Conservation (phyloP, 345 rosid species). For the Xanthoceras sorbifolium region DNA sequence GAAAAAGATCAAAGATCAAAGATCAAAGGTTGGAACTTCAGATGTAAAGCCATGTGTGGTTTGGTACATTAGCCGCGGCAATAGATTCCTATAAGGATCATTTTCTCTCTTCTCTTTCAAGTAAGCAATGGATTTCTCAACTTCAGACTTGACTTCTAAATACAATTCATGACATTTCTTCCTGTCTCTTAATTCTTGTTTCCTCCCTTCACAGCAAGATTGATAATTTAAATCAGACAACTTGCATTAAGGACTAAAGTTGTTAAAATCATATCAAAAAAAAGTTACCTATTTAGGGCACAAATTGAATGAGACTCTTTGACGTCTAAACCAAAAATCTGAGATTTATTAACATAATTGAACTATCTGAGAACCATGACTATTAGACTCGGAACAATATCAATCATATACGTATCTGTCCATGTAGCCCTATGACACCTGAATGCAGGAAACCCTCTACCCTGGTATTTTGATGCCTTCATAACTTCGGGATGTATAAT, state of each 20-base stretch:
- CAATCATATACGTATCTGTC: not conserved
- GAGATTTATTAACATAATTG: not conserved
- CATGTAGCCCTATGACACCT: not conserved
- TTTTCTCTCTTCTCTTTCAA: conserved; percentile 30
- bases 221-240: not conserved
- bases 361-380: not conserved
- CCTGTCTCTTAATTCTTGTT: conserved; percentile 25
- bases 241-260: not conserved
- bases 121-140: conserved; percentile 26
- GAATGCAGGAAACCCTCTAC: not conserved
- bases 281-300: not conserved
- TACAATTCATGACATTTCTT: conserved; percentile 27
- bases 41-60: conserved; percentile 13
- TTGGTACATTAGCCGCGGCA: conserved; percentile 24
- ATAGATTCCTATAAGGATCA: conserved; percentile 34
- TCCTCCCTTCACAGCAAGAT: conserved; percentile 15
- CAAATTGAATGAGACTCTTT: not conserved
- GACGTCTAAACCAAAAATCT: not conserved
- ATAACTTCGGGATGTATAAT: not conserved
- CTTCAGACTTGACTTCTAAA: conserved; percentile 32
- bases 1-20: conserved; percentile 3
- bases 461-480: not conserved
- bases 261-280: not conserved
- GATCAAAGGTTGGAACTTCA: conserved; percentile 31
- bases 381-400: not conserved